Evolutionary conservation across 805 yeast genomes (phyloP).

Genomic region (Candida xyloterini): DNA sequence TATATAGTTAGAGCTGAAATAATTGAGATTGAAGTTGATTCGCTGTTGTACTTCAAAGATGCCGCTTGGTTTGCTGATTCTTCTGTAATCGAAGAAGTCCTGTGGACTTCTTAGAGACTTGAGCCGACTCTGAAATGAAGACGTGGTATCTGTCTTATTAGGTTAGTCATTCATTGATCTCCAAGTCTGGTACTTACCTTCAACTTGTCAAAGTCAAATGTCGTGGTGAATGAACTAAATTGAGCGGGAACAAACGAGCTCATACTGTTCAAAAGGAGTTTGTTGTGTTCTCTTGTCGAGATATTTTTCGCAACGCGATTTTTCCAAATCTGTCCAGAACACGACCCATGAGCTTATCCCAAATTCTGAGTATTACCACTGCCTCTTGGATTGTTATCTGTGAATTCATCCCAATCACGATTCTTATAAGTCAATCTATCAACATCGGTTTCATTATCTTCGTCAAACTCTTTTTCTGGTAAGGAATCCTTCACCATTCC

Average conservation of each 20-base stretch:
- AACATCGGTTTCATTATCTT: conserved; percentile 58
- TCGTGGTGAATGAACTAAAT: conserved; percentile 32
- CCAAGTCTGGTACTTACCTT: conserved; percentile 22
- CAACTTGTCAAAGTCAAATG: conserved; percentile 33
- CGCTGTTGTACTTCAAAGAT: conserved; percentile 82
- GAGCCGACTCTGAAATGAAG: conserved; percentile 56
- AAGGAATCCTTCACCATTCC: conserved; percentile 59
- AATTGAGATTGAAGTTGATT: conserved; percentile 75
- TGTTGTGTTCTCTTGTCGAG: conserved; percentile 3
- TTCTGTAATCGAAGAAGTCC: conserved; percentile 86
- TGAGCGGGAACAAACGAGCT: conserved; percentile 37
- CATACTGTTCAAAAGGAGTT: conserved; percentile 13
- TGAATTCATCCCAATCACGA: conserved; percentile 91
- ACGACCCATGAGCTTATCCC: conserved; percentile 35
- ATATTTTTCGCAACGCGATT: conserved; percentile 9
- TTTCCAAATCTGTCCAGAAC: conserved; percentile 1
- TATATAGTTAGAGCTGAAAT: conserved; percentile 83
- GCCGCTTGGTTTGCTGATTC: conserved; percentile 80
- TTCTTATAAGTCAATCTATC: conserved; percentile 70
- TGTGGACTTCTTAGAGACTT: conserved; percentile 75
- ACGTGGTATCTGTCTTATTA: conserved; percentile 31
- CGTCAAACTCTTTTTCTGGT: conserved; percentile 48
- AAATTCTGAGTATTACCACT: conserved; percentile 78
- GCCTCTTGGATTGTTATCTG: conserved; percentile 81
- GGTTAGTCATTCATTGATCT: not conserved